Evolutionary conservation across 768 basidiomycete genomes (phyloP), one percentile per base, ranked within the genome.

Genomic region (Nidula microcarpa): DNA sequence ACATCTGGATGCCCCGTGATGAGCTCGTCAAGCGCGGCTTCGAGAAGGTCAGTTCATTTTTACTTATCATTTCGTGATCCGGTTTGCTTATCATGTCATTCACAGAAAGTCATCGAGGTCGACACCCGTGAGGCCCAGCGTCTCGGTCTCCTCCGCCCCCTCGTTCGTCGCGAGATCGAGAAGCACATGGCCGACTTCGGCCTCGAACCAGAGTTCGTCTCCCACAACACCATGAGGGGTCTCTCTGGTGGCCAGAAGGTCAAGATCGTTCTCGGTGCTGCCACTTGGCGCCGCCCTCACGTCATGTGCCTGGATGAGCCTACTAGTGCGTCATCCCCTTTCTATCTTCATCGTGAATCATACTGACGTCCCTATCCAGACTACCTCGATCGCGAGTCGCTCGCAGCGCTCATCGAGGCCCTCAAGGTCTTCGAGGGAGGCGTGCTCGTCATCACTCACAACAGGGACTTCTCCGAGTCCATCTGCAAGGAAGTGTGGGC

Each of bases 181-280:
- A 95, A 95, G 79, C 95, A 98, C 82, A 96, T 98, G 62, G 92
- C 91, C 56, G 96, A 98, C 80, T 98, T 98, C 65, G 94, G 97
- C 77, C 91, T 99, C 64, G 97, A 99, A 77, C 79, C 97, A 57
- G 97, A 98, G 79, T 98, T 99, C 72, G 94, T 96, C 60, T 92
- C 92, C 23, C 97, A 99, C 82, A 99, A 98, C 85, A 89, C 89
- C 62, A 99, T 98, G 97, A 84, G 95, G 56, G 95, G 95, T 84
- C 86, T 97, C 45, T 96, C 94, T 58, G 95, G 95, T 73, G 95
- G 95, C 70, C 95, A 98, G 77, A 98, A 98, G 78, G 95, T 98
- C 71, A 98, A 98, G 88, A 94, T 98, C 65, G 95, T 97, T 46
- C 90, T 98, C 62, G 94, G 92, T 75, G 94, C 95, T 57, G 95